Base-by-base conservation (phyloP, 805 yeast genomes). In the Schwanniomyces polymorphus region DNA sequence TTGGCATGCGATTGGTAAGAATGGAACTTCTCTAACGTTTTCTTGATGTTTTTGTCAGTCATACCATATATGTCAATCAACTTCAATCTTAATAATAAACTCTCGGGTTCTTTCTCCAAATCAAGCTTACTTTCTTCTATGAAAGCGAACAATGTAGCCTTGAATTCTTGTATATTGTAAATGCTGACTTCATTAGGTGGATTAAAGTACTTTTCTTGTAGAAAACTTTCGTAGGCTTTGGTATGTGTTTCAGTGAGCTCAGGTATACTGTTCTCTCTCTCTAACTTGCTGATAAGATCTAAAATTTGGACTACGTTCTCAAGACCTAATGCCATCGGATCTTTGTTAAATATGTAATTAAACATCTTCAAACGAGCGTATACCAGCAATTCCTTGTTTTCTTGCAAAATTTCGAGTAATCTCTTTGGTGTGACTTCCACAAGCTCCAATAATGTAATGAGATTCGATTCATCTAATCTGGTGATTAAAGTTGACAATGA, bases 21-120 rank as follows among this genome's bases (percentile, higher is more conserved):
- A 48, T 76, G 75, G 49, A 64, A 77, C 41, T 70, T 65, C 38
- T 67, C 64, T 42, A 74, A 53, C 8, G 72, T 66, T 8, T 53
- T 49, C 7, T 65, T 59, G 9, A 72, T 51, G 40, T 70, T 60
- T 28, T 55, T 53, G 10, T 52, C 45, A 27, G 62, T 58, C 43
- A 75, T 59, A 2, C 74, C 74, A 37, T 65, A 63, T 4, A 57
- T 42, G 42, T 68, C 65, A 38, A 74, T 61, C 34, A 69, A 49
- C 37, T 64, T 63, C 16, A 65, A 46, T 27, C 78, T 50, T 10
- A 74, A 38, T 2, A 62, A 45, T 17, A 72, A 55, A 5, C 74
- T 58, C 38, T 61, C 67, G 0, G 72, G 61, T 1, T 51, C 43
- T 9, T 55, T 52, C 34, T 60, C 61, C 7, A 51, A 27, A 46